phyloP scores from a whole-genome alignment of 2,329 filamentous ascomycete genomes.

The Nectriaceae sp. region DNA sequence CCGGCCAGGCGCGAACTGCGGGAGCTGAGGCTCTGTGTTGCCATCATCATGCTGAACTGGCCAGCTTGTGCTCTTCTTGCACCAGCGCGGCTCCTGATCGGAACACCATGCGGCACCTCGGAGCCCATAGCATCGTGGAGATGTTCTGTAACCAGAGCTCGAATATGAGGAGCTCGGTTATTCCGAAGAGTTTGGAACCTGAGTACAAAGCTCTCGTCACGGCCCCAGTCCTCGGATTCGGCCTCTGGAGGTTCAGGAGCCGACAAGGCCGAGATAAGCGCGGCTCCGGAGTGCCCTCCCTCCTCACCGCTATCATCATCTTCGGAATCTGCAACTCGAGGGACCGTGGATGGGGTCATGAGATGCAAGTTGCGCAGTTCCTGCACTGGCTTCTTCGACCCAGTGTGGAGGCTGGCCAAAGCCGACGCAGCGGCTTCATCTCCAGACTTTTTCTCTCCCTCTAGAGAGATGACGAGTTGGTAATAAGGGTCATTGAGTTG shows the following conservation, averaged over 20 bases:
- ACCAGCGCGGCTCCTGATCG: background rate
- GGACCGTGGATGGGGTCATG: background rate
- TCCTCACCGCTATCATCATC: background rate
- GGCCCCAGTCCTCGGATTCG: background rate
- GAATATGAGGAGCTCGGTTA: slow-evolving; percentile 2
- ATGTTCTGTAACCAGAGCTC: background rate
- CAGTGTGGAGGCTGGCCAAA: background rate
- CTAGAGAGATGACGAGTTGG: slow-evolving; percentile 9
- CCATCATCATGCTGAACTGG: background rate
- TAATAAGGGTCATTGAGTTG: slow-evolving; percentile 17
- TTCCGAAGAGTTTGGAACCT: background rate
- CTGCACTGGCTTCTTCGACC: background rate
- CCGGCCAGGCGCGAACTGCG: background rate
- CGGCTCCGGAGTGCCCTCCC: background rate
- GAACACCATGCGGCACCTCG: background rate
- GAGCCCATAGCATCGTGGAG: background rate
- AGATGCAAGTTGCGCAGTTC: background rate
- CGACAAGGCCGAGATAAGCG: background rate
- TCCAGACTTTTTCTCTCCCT: background rate
- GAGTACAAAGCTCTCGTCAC: background rate
- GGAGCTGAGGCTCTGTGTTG: background rate
- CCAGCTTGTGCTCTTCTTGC: background rate
- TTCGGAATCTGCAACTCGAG: background rate
- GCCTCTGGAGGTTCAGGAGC: too few species aligned
- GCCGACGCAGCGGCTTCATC: background rate